Conservation (phyloP, 805 yeast genomes). For the Candida coquimbonensis region DNA sequence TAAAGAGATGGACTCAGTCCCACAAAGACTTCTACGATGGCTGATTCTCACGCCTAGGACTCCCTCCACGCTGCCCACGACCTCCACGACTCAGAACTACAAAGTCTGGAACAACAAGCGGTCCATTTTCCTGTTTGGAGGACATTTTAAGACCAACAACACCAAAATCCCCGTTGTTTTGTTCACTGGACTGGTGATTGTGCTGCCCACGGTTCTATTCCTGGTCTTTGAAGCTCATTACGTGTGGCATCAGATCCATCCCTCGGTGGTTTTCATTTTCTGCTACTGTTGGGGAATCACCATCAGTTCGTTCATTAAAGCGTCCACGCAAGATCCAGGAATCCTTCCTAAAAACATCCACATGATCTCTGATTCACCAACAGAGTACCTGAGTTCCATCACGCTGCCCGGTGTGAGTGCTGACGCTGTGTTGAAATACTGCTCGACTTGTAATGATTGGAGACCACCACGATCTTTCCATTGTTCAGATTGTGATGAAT, state of each 20-base stretch:
- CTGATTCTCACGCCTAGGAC: slow-evolving; percentile 14
- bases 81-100: slow-evolving; percentile 28
- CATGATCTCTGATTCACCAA: slow-evolving; percentile 37
- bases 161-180: slow-evolving; percentile 33
- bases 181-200: slow-evolving; percentile 26
- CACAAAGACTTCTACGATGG: slow-evolving; percentile 16
- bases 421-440: slow-evolving; percentile 44
- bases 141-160: slow-evolving; percentile 44
- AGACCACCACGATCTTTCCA: slow-evolving; percentile 72
- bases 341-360: slow-evolving; percentile 57
- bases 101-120: slow-evolving; percentile 34
- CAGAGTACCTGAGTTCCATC: slow-evolving; percentile 47
- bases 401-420: slow-evolving; percentile 33
- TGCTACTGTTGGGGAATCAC: slow-evolving; percentile 51
- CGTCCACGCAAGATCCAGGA: slow-evolving; percentile 66
- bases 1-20: no score
- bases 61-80: no score
- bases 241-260: slow-evolving; percentile 50
- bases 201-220: slow-evolving; percentile 47
- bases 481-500: slow-evolving; percentile 61
- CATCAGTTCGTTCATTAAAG: slow-evolving; percentile 41
- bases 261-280: slow-evolving; percentile 49
- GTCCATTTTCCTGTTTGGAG: slow-evolving; percentile 56
- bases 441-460: slow-evolving; percentile 65
- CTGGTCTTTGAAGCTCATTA: slow-evolving; percentile 46